phyloP scores from a whole-genome alignment of 1,284 basidiomycete genomes.

The Heterobasidion occidentale region DNA sequence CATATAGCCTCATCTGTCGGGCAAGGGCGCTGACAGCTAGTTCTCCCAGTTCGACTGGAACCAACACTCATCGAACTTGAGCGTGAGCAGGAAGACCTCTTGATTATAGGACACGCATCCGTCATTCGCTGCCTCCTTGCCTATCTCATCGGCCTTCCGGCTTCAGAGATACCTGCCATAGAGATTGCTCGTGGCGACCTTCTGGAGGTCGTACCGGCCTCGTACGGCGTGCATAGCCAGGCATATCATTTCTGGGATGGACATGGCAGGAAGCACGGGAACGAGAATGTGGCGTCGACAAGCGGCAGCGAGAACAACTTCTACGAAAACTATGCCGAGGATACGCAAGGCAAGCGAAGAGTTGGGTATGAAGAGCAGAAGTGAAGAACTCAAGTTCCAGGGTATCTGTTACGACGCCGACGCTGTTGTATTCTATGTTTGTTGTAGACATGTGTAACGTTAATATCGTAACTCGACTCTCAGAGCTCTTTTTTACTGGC shows the following conservation, averaged over 20 bases:
- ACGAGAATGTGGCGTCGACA: constrained; percentile 25
- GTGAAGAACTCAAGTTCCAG: background rate
- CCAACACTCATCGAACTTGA: constrained; percentile 82
- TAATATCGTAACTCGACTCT: no score
- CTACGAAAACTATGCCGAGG: constrained; percentile 82
- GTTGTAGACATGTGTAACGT: no score
- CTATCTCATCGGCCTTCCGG: constrained; percentile 91
- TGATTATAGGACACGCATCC: constrained; percentile 85
- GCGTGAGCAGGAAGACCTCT: constrained; percentile 68
- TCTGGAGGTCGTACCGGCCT: constrained; percentile 84
- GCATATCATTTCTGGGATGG: constrained; percentile 93
- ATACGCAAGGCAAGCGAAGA: constrained; percentile 64
- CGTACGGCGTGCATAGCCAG: constrained; percentile 83
- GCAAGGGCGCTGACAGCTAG: background rate
- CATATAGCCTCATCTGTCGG: background rate
- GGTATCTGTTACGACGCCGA: background rate
- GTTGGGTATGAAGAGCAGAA: background rate
- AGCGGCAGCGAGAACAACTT: constrained; percentile 62
- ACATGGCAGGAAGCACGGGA: constrained; percentile 52
- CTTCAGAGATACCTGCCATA: constrained; percentile 93
- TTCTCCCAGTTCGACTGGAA: constrained; percentile 59
- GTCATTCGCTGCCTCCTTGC: constrained; percentile 94
- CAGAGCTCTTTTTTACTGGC: no score
- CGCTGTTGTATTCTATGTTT: background rate
- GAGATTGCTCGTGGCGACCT: constrained; percentile 90